Evolutionary conservation across 495 filamentous ascomycete species (phyloP).

Genomic region (Annulohypoxylon moriforme): DNA sequence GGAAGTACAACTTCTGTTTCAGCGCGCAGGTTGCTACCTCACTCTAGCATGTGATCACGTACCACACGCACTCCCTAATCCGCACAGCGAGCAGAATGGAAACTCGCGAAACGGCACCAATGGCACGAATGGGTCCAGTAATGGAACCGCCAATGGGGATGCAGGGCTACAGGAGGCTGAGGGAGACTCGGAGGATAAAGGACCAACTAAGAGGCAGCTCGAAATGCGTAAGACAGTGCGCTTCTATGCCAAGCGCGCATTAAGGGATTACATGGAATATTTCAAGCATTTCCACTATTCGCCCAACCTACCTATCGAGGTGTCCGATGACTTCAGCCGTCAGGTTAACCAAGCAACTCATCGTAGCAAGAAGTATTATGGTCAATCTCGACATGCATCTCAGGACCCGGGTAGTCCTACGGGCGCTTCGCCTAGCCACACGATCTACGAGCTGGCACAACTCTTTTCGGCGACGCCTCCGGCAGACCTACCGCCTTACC

Average conservation of each 20-base stretch:
- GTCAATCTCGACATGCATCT: constrained; percentile 39
- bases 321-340: constrained; percentile 73
- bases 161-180: constrained; percentile 24
- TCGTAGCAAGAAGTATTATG: constrained; percentile 52
- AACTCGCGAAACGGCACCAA: constrained; percentile 27
- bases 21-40: constrained; percentile 78
- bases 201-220: constrained; percentile 57
- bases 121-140: constrained; percentile 14
- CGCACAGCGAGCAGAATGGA: constrained; percentile 18
- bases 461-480: constrained; percentile 68
- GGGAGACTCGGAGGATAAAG: constrained; percentile 52
- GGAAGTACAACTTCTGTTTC: constrained; percentile 79
- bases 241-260: constrained; percentile 75
- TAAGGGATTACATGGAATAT: constrained; percentile 76
- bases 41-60: constrained; percentile 74
- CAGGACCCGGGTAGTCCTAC: constrained; percentile 47
- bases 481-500: constrained; percentile 67
- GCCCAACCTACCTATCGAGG: constrained; percentile 70
- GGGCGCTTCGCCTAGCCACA: constrained; percentile 43
- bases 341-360: constrained; percentile 69
- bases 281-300: constrained; percentile 80
- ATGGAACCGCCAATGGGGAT: constrained; percentile 30
- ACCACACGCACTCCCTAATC: constrained; percentile 59
- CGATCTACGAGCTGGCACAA: constrained; percentile 60
- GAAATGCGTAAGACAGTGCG: constrained; percentile 74